A percentile compares a stretch with the other conserved stretches of the same genome.
phyloP scores from a whole-genome alignment of 371 early-diverging fungal species.

The Synchytrium microbalum region DNA sequence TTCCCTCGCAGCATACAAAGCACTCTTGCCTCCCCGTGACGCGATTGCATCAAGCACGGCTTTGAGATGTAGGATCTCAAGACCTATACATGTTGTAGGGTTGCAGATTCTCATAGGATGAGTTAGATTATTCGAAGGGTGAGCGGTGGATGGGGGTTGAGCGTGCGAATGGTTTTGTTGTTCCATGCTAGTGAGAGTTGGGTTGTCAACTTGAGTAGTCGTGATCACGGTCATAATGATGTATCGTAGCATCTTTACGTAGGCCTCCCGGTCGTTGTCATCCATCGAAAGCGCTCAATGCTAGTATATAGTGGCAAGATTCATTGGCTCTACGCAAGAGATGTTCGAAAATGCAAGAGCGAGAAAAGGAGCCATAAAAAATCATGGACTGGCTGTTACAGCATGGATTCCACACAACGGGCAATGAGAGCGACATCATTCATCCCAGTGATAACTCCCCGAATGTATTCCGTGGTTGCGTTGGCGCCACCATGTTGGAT shows the following conservation, averaged over 20 bases:
- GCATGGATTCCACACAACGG: constrained; percentile 22
- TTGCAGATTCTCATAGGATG: constrained; percentile 74
- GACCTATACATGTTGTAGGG: constrained; percentile 5
- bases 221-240: constrained; percentile 5
- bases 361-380: constrained; percentile 9
- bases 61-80: constrained; percentile 74
- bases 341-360: not conserved
- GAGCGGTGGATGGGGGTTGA: constrained; percentile 22
- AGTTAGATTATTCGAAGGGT: constrained; percentile 65
- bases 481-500: not conserved
- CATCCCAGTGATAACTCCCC: constrained; percentile 11
- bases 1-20: constrained; percentile 85
- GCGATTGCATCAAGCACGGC: constrained; percentile 55
- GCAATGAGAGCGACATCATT: constrained; percentile 31
- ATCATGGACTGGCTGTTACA: no score
- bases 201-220: constrained; percentile 15
- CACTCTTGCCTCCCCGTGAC: constrained; percentile 29
- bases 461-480: constrained; percentile 1
- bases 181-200: constrained; percentile 25
- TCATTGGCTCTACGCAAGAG: constrained; percentile 42
- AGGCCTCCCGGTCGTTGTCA: constrained; percentile 17
- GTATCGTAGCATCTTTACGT: not conserved
- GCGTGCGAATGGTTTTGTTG: constrained; percentile 30
- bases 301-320: constrained; percentile 65
- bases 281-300: constrained; percentile 63